Evolutionary conservation across 495 filamentous ascomycete species (phyloP), one percentile per base, ranked within the genome.

Genomic region (Hyaloscypha finlandica): DNA sequence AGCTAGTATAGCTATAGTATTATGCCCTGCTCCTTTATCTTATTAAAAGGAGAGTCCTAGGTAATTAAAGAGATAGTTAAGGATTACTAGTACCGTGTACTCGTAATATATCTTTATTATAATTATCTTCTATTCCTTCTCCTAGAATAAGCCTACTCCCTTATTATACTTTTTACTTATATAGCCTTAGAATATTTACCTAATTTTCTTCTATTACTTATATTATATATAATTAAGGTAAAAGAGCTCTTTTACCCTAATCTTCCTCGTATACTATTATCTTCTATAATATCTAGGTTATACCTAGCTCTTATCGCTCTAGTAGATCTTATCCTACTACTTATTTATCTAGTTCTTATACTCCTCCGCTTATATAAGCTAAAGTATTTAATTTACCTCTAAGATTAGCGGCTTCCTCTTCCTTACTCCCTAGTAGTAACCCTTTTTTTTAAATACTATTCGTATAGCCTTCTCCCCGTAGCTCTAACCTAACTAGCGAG

Each of bases 301-400:
- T 22, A 74, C 64, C 76, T 68, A 79, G 8, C 71, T 77, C 54
- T 79, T 69, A 64, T 79, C 65, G 33, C 64, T 73, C 74, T 63
- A 77, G 25, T 77, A 61, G 25, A 76, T 69, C n/a, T 58, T 59
- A 52, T 57, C 59, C 75, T 63, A 78, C 67, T 75, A 42, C 33
- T 74, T 57, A 31, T 65, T 33, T 19, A 70, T 73, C 72, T 42
- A 78, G 42, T 68, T 8, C 4, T 63, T 12, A 48, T 74, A 39
- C 8, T 71, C 70, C 25, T 56, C 8, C 20, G 69, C 74, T 65
- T 55, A 78, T 9, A 20, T 32, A 52, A 70, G 55, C 52, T 71
- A 62, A 11, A 37, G 33, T 37, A 11, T 11, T 11, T 37, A 37
- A 11, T 37, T 37, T 11, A 5, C 11, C 11, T 5, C 33, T 37